phyloP scores from a whole-genome alignment of 345 rosid genomes.

The Ailanthus altissimus region DNA sequence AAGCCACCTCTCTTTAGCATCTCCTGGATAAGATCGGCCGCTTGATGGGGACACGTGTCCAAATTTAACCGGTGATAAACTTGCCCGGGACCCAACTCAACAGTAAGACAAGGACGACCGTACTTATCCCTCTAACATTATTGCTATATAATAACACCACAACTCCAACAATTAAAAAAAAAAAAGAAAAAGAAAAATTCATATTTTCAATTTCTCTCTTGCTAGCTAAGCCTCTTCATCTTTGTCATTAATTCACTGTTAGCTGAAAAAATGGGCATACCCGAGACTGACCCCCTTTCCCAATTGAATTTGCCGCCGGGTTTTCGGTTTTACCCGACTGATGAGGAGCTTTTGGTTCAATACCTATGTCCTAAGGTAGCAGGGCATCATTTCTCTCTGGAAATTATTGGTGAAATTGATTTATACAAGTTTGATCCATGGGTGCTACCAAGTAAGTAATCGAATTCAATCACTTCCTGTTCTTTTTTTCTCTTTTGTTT shows the following conservation, averaged over 20 bases:
- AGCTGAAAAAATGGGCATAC: constrained; percentile 60
- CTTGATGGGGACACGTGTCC: constrained; percentile 43
- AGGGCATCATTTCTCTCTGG: constrained; percentile 66
- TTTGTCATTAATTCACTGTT: neutral
- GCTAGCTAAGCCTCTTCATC: neutral
- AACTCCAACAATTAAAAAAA: neutral
- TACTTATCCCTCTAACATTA: constrained; percentile 46
- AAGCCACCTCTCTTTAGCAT: no score
- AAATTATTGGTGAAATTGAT: constrained; percentile 83
- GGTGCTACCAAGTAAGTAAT: constrained; percentile 70
- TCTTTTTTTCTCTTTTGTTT: neutral
- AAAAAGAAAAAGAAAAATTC: neutral
- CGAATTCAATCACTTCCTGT: neutral
- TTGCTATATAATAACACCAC: constrained; percentile 32
- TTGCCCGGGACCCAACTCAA: constrained; percentile 32
- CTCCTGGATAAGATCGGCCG: constrained; percentile 41
- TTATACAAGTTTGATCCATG: constrained; percentile 93
- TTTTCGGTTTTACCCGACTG: constrained; percentile 92
- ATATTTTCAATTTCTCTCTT: neutral
- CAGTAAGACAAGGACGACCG: constrained; percentile 66
- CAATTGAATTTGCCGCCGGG: constrained; percentile 94
- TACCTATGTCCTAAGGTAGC: constrained; percentile 85
- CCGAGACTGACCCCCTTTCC: constrained; percentile 66
- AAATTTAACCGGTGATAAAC: constrained; percentile 20
- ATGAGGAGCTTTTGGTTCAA: constrained; percentile 91